Base-by-base conservation (phyloP, 192 early-diverging fungal species). In the Coemansia furcata region DNA sequence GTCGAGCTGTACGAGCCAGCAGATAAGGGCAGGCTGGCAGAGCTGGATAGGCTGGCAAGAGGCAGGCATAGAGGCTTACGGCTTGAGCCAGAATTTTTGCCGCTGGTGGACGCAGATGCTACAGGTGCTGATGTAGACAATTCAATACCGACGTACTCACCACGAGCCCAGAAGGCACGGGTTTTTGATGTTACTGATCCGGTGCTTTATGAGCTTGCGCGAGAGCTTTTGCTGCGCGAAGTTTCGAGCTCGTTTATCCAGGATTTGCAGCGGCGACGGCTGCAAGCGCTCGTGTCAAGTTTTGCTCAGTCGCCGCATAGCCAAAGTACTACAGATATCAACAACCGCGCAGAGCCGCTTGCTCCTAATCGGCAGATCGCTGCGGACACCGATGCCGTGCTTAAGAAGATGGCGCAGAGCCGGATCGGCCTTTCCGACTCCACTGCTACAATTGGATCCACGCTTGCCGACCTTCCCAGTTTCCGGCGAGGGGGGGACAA, bases 191-290 rank as follows among this genome's bases (percentile, higher is more conserved):
- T 46, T 8, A 6, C 47, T 10, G 80, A 82, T 23, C 71, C 66
- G 9, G 67, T 68, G 65, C 59, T 82, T 49, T 43, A 37, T 11
- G 47, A 43, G 29, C 63, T 77, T 23, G 54, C 68, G 0, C 68
- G 68, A 46, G 80, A 82, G 74, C 40, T 82, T 46, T 35, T 82
- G 57, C 19, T 82, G 35, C 80, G 80, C 44, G 80, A 82, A 26
- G 62, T 82, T 11, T 82, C 80, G 23, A 66, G 43, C 12, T 57
- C 74, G 0, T 77, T 82, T 66, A 14, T 82, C 29, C 74, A 71
- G 52, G 71, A 82, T 14, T 17, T 82, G 4, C 71, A 71, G 61
- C 60, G 57, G 63, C 71, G 59, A 23, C 67, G 62, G 44, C 44
- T 82, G 19, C 68, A 62, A 3, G 33, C 66, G 40, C 35, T 76